Conservation (phyloP, 2,329 filamentous ascomycete species). For the Didymella keratinophila region DNA sequence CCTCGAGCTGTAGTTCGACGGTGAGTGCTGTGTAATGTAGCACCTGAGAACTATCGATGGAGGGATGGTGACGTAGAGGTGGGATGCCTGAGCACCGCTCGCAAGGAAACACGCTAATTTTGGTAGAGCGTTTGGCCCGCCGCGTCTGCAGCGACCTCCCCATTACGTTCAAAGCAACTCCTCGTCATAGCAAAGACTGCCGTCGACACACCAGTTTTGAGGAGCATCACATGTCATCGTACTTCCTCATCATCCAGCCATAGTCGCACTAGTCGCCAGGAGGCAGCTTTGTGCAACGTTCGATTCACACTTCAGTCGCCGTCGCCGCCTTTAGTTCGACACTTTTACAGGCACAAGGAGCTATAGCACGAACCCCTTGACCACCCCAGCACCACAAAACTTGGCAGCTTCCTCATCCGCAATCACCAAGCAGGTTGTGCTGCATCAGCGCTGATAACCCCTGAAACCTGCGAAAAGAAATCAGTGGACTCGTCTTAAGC, state of each 20-base stretch:
- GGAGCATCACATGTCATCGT: not conserved
- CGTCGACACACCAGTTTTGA: too few relatives aligned
- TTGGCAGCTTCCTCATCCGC: slow-evolving; percentile 10
- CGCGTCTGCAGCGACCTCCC: not conserved
- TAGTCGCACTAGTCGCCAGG: not conserved
- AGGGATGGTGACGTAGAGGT: not conserved
- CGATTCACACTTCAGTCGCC: not conserved
- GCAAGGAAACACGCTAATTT: not conserved
- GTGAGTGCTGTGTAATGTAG: not conserved
- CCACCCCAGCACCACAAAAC: not conserved
- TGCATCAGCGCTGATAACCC: not conserved
- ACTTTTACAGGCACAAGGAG: not conserved
- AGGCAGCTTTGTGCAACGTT: not conserved
- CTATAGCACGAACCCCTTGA: not conserved
- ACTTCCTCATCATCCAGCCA: not conserved
- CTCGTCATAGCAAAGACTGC: not conserved
- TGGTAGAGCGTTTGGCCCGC: not conserved
- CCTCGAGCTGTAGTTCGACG: not conserved
- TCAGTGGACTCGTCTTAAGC: not conserved
- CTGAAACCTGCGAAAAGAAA: not conserved
- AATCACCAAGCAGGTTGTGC: not conserved
- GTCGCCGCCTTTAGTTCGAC: not conserved
- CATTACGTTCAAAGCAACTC: not conserved
- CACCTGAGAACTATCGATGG: not conserved
- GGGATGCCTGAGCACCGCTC: not conserved